These are phyloP conservation scores for Cladophialophora chaetospira DNA, from an alignment of 2,329 filamentous ascomycete species.

Conservation along the genomic window DNA sequence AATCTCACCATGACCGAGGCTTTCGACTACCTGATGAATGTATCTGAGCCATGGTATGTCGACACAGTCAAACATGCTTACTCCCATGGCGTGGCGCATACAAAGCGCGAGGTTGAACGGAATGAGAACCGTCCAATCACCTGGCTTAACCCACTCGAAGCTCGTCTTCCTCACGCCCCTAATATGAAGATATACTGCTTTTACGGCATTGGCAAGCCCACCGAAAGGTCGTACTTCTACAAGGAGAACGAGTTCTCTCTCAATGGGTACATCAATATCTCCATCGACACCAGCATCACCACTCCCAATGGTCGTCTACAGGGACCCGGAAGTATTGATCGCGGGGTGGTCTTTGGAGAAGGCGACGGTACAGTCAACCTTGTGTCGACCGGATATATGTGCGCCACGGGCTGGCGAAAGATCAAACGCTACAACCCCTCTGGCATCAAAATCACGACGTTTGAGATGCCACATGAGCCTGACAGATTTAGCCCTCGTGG, in stretches of 20 bases:
- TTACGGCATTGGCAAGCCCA: constrained; percentile 90
- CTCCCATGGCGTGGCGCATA: constrained; percentile 85
- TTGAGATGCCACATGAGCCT: constrained; percentile 96
- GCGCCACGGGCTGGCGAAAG: constrained; percentile 81
- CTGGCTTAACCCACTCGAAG: constrained; percentile 97
- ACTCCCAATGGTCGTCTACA: constrained; percentile 52
- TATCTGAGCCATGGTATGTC: constrained; percentile 83
- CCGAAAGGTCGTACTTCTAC: constrained; percentile 92
- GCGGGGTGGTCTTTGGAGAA: constrained; percentile 92
- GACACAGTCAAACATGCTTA: constrained; percentile 73
- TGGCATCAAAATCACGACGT: constrained; percentile 75
- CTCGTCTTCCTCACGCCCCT: constrained; percentile 80
- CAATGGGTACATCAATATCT: constrained; percentile 67
- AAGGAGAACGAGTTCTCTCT: constrained; percentile 54
- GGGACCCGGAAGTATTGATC: constrained; percentile 57
- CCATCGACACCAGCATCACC: constrained; percentile 67
- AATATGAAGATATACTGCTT: constrained; percentile 96
- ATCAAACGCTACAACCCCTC: constrained; percentile 93
- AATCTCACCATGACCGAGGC: constrained; percentile 84
- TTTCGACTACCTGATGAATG: constrained; percentile 74
- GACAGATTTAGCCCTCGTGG: constrained; percentile 84
- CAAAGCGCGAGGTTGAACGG: constrained; percentile 73
- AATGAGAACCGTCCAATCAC: constrained; percentile 77
- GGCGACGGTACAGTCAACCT: constrained; percentile 95
- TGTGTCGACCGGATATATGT: constrained; percentile 95